These are phyloP conservation scores for Avicennia marina DNA, from an alignment of 257 asterid genomes.

Conservation along the genomic window DNA sequence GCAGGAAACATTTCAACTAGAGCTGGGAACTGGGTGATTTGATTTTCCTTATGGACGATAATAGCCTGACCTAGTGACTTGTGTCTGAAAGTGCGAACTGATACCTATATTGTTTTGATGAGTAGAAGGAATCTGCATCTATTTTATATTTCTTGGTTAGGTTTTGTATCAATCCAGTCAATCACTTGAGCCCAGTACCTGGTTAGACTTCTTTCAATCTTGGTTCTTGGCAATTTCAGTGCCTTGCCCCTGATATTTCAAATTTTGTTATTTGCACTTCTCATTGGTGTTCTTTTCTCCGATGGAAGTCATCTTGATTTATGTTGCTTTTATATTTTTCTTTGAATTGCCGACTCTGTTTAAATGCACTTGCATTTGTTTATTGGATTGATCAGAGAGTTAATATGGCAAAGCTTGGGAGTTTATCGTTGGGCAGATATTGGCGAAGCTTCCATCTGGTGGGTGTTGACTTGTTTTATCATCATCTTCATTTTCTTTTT, in stretches of 20 bases:
- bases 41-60: too few relatives aligned
- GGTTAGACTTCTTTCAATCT: background rate
- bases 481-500: background rate
- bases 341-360: background rate
- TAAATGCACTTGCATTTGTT: background rate
- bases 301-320: background rate
- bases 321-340: constrained; percentile 1
- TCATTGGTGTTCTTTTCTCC: background rate
- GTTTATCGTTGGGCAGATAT: constrained; percentile 82
- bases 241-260: background rate
- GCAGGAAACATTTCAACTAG: too few relatives aligned
- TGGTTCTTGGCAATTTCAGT: background rate
- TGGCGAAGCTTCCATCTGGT: constrained; percentile 73
- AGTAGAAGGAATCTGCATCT: too few relatives aligned
- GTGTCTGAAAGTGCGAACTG: too few relatives aligned
- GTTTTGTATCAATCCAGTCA: background rate
- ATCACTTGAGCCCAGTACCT: background rate
- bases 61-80: too few relatives aligned
- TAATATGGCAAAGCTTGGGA: constrained; percentile 67
- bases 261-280: background rate
- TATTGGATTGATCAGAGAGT: constrained; percentile 41
- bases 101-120: too few relatives aligned
- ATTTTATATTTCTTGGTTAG: too few relatives aligned
- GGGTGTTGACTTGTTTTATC: constrained; percentile 20
- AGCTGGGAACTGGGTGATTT: too few relatives aligned